Base-by-base conservation (phyloP, 768 basidiomycete genomes). In the Tricholoma terreum region DNA sequence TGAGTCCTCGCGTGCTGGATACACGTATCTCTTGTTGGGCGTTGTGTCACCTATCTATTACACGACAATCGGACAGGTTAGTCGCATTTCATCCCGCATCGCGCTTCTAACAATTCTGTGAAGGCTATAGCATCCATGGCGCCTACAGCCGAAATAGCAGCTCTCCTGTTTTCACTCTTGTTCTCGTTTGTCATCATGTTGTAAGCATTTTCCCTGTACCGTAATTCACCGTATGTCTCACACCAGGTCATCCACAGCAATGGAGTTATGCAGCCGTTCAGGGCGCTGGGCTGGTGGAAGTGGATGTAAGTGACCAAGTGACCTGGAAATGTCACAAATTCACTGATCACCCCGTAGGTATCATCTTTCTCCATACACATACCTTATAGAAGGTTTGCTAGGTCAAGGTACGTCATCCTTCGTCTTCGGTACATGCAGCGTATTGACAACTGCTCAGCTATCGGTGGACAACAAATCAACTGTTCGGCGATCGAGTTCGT, bases 221-320 rank as follows among this genome's bases (percentile, higher is more conserved):
- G 35, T 7, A 8, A 21, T 24, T 30, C 42, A 33, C 46, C 43
- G 42, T 30, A 30, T 19, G 17, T 38, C 14, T 52, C 54, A 33
- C 50, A 31, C 14, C 52, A 36, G 31, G 55, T 11, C 24, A 12
- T 50, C 6, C 15, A 46, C 35, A 81, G 79, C 62, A 76, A 84
- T 60, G 85, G 85, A 56, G 83, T 86, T 52, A 65, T 88, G 4
- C 86, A 88, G 61, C 86, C 86, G 4, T 84, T 73, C 65, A 61
- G 74, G 6, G 73, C 75, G 15, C 78, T 87, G 14, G 82, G 81
- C 3, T 85, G 84, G 80, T 88, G 86, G 87, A 67, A 65, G 48
- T 86, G 85, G 84, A 84, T 85, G 84, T 85, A 80, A 31, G 67
- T 58, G 14, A 8, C 8, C 2, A 9, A 3, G 11, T 4, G 17